Conservation (phyloP, 2,329 filamentous ascomycete species). For the Sporothrix pseudoabietina region DNA sequence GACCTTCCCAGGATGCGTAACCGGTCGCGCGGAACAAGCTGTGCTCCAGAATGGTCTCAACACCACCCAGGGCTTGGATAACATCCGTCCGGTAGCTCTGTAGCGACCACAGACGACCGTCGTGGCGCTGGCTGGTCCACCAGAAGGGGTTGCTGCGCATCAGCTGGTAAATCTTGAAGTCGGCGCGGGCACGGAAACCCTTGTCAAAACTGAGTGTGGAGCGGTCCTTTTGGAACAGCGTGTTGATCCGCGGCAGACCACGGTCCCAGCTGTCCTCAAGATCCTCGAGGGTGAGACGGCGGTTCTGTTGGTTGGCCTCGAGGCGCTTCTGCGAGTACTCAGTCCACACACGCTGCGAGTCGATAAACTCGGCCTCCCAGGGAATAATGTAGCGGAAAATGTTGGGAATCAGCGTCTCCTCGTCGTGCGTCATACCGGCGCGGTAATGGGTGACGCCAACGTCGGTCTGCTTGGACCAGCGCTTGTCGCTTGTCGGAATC, state of each 20-base stretch:
- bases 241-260: constrained; percentile 96
- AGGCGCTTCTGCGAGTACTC: constrained; percentile 98
- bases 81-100: constrained; percentile 90
- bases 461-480: constrained; percentile 98
- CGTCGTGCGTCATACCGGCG: constrained; percentile 96
- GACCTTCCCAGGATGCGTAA: constrained; percentile 94
- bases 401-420: constrained; percentile 96
- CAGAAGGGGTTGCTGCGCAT: constrained; percentile 99
- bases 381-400: constrained; percentile 99
- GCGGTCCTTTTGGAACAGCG: constrained; percentile 96
- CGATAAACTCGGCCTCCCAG: constrained; percentile 98
- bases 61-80: constrained; percentile 92
- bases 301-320: constrained; percentile 96
- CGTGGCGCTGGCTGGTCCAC: constrained; percentile 98
- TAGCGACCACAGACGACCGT: constrained; percentile 96
- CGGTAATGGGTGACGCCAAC: constrained; percentile 96
- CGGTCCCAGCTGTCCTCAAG: constrained; percentile 98
- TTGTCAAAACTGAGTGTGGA: constrained; percentile 98
- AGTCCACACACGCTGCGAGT: constrained; percentile 98
- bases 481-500: constrained; percentile 95
- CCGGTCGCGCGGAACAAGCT: constrained; percentile 96
- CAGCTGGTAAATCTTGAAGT: constrained; percentile 97
- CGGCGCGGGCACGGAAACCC: constrained; percentile 89
- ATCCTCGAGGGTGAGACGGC: constrained; percentile 90
- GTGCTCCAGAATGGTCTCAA: constrained; percentile 96